These are phyloP conservation scores for Nephromyces sp. DNA, from an alignment of 169 alveolate genomes.

Conservation along the genomic window DNA sequence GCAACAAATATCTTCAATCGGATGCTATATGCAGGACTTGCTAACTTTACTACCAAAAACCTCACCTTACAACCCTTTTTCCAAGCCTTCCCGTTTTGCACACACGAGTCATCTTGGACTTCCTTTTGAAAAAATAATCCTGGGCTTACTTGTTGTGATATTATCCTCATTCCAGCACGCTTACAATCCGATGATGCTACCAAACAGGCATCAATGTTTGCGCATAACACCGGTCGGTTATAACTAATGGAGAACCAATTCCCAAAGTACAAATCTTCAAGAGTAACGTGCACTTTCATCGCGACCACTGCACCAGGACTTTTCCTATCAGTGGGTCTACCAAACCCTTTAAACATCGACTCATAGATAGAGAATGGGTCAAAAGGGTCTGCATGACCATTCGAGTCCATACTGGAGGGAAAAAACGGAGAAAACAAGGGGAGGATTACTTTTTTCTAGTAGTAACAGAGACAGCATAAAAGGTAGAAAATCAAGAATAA, in stretches of 20 bases:
- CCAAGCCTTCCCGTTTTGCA: constrained; percentile 46
- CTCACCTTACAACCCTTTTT: constrained; percentile 33
- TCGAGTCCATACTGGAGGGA: constrained; percentile 14
- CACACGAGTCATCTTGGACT: constrained; percentile 45
- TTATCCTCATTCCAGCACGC: constrained; percentile 41
- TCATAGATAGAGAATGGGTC: neutral
- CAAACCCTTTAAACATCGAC: neutral
- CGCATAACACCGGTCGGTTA: constrained; percentile 46
- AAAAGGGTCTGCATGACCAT: neutral
- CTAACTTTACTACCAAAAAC: too few species aligned
- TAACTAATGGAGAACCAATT: constrained; percentile 27
- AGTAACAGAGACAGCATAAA: too few species aligned
- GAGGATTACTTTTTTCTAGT: too few species aligned
- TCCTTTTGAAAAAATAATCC: constrained; percentile 52
- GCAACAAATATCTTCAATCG: too few species aligned
- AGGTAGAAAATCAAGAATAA: neutral
- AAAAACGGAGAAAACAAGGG: too few species aligned
- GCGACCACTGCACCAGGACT: constrained; percentile 35
- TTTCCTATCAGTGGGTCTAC: constrained; percentile 27
- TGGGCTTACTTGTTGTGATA: constrained; percentile 54
- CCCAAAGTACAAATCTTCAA: constrained; percentile 45
- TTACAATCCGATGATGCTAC: constrained; percentile 41
- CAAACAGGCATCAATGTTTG: constrained; percentile 42
- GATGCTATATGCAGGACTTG: too few species aligned
- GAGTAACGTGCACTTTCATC: constrained; percentile 30